These are phyloP conservation scores for Pseudisothecium myosuroides DNA, from an alignment of 225 moss, liverwort and hornwort genomes.

Conservation along the genomic window DNA sequence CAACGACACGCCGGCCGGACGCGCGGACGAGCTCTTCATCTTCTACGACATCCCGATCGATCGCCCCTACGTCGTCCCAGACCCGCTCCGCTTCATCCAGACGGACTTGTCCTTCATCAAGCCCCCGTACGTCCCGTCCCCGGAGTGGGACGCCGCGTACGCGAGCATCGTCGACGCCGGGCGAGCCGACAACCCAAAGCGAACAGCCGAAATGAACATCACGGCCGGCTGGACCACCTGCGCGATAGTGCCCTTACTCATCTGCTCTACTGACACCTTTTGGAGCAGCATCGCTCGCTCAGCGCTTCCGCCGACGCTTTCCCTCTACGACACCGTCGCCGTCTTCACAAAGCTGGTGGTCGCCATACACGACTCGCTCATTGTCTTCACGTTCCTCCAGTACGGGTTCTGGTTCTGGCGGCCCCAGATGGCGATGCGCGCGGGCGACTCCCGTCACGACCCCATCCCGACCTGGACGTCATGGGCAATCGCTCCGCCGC, in stretches of 20 bases:
- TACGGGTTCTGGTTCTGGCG: constrained; percentile 14
- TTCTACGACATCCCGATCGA: background rate
- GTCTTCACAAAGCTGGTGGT: background rate
- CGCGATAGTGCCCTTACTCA: background rate
- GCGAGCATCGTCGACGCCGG: background rate
- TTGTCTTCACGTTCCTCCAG: background rate
- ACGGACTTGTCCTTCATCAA: background rate
- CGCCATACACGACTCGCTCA: background rate
- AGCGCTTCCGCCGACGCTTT: background rate
- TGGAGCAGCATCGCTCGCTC: background rate
- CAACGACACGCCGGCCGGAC: background rate
- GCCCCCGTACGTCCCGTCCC: background rate
- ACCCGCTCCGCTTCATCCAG: background rate
- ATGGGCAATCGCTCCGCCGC: background rate
- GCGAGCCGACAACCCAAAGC: background rate
- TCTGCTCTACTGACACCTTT: background rate
- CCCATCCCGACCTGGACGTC: background rate
- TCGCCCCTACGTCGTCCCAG: background rate
- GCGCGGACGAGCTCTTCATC: background rate
- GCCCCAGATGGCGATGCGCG: constrained; percentile 8
- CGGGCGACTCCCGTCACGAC: background rate
- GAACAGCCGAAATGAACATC: constrained; percentile 2
- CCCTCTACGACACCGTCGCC: background rate
- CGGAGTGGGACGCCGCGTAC: background rate
- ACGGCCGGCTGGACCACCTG: background rate